Percentiles rank a stretch among this genome's conserved stretches.
These are phyloP conservation scores for Coniochaeta sp. DNA, from an alignment of 2,329 filamentous ascomycete species.

Conservation along the genomic window DNA sequence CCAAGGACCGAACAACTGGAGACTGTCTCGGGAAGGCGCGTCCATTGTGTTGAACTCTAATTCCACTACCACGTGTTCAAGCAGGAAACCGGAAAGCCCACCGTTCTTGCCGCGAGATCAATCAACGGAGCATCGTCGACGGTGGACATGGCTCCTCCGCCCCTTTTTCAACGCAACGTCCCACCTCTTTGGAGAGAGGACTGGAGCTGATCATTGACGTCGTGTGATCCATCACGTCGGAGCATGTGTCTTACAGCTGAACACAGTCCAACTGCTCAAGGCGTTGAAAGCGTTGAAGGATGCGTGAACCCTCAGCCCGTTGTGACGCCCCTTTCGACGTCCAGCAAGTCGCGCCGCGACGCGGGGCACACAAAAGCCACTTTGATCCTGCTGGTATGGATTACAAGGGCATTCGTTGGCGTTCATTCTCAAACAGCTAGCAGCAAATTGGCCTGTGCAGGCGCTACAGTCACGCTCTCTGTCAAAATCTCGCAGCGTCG, in stretches of 20 bases:
- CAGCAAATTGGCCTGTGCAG: background rate
- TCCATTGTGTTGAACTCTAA: background rate
- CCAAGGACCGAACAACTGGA: background rate
- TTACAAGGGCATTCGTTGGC: background rate
- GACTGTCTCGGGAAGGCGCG: background rate
- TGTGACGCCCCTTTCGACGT: background rate
- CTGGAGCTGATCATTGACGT: too few relatives aligned
- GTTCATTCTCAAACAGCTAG: background rate
- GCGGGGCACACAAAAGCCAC: background rate
- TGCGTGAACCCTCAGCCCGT: background rate
- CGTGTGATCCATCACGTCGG: too few relatives aligned
- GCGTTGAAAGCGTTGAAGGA: background rate
- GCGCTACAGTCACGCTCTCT: too few relatives aligned
- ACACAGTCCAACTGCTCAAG: too few relatives aligned
- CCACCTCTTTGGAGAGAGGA: too few relatives aligned
- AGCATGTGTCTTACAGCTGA: too few relatives aligned
- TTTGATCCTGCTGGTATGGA: background rate
- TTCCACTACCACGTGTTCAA: background rate
- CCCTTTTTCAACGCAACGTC: too few relatives aligned
- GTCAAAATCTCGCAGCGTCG: constrained; percentile 3
- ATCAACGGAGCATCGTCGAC: too few relatives aligned
- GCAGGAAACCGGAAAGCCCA: background rate
- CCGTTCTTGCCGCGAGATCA: background rate
- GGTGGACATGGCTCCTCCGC: too few relatives aligned
- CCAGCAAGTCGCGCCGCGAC: background rate